These are phyloP conservation scores for Aspergillus bertholletiae DNA, from an alignment of 495 filamentous ascomycete genomes.

Conservation along the genomic window DNA sequence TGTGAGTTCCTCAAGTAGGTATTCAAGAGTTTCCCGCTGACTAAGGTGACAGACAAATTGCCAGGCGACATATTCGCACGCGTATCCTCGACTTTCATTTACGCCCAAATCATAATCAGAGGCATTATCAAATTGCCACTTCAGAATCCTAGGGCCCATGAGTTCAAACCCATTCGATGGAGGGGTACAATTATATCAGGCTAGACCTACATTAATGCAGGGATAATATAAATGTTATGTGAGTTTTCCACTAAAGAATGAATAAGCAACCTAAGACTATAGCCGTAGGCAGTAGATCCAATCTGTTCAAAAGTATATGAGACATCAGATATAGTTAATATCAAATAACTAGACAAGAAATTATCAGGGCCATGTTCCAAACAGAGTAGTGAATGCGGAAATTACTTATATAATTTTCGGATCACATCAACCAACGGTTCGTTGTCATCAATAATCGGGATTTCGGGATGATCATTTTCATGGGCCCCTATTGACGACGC, in stretches of 20 bases:
- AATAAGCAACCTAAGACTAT: constrained; percentile 61
- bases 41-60: constrained; percentile 76
- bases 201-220: constrained; percentile 67
- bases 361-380: background rate
- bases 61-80: constrained; percentile 92
- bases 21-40: constrained; percentile 77
- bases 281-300: constrained; percentile 60
- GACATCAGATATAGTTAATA: constrained; percentile 56
- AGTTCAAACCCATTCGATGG: background rate
- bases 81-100: constrained; percentile 72
- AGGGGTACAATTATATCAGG: no score
- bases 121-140: constrained; percentile 65
- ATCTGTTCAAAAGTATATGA: constrained; percentile 80
- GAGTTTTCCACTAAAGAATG: constrained; percentile 59
- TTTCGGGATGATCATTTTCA: constrained; percentile 30
- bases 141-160: constrained; percentile 58
- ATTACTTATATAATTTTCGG: constrained; percentile 63
- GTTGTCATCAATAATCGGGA: constrained; percentile 60
- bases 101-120: constrained; percentile 65
- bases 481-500: constrained; percentile 9
- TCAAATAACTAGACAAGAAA: constrained; percentile 53
- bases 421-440: constrained; percentile 66
- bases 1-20: constrained; percentile 74
- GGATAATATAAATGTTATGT: constrained; percentile 71
- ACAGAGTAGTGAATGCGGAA: background rate